Evolutionary conservation across 1,139 yeast species (phyloP).

Genomic region (Diutina sp.): DNA sequence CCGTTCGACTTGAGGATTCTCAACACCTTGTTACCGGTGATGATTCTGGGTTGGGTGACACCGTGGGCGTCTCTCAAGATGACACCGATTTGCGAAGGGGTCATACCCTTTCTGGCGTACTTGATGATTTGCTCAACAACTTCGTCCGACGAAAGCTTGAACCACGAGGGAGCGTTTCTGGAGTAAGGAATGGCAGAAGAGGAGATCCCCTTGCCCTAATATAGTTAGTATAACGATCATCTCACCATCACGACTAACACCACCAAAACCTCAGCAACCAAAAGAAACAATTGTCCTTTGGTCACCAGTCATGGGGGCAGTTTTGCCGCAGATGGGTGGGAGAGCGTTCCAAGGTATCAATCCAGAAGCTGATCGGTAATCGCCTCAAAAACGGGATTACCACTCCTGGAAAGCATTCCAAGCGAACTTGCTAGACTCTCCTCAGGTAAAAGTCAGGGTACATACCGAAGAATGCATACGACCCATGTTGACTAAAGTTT

Average conservation of each 20-base stretch:
- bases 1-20: slow-evolving; percentile 99
- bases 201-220: slow-evolving; percentile 97
- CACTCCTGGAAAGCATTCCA: slow-evolving; percentile 21
- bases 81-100: slow-evolving; percentile 99
- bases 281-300: not conserved
- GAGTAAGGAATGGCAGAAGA: slow-evolving; percentile 99
- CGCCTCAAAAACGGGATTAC: slow-evolving; percentile 4
- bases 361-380: slow-evolving; percentile 15
- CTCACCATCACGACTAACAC: not conserved
- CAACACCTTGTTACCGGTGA: slow-evolving; percentile 99
- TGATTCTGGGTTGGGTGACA: slow-evolving; percentile 93
- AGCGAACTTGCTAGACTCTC: slow-evolving; percentile 10
- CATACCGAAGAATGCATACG: slow-evolving; percentile 75
- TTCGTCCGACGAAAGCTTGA: slow-evolving; percentile 91
- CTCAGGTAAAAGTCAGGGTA: slow-evolving; percentile 12
- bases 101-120: slow-evolving; percentile 99
- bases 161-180: slow-evolving; percentile 98
- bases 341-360: slow-evolving; percentile 12
- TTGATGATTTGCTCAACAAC: slow-evolving; percentile 97
- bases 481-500: slow-evolving; percentile 36
- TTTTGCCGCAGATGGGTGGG: not conserved
- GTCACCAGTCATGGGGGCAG: not conserved
- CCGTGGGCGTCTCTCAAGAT: slow-evolving; percentile 99
- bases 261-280: not conserved
- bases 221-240: slow-evolving; percentile 17